Evolutionary conservation across 2,329 filamentous ascomycete species (phyloP).

Genomic region (Epichloe typhina): DNA sequence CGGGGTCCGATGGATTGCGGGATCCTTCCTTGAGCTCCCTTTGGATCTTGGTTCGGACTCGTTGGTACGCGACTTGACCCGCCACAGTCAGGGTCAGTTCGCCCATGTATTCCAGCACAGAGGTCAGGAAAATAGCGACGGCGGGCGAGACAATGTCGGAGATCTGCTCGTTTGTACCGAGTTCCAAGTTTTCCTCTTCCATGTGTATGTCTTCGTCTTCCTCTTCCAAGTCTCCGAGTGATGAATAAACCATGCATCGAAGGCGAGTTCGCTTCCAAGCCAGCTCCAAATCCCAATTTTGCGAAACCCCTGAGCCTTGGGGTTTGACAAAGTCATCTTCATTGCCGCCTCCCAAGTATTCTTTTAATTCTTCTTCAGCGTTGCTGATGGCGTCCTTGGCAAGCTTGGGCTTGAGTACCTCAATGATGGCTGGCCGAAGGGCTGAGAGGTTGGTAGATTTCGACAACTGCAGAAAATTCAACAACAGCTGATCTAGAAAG

Average conservation of each 20-base stretch:
- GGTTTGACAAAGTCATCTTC: constrained; percentile 55
- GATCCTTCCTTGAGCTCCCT: constrained; percentile 43
- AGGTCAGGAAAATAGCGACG: constrained; percentile 90
- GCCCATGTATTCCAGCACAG: constrained; percentile 84
- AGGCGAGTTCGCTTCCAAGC: constrained; percentile 89
- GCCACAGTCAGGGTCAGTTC: constrained; percentile 83
- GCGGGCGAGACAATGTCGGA: constrained; percentile 71
- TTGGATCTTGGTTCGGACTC: constrained; percentile 45
- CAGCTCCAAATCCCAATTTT: constrained; percentile 78
- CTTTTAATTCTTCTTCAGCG: constrained; percentile 74
- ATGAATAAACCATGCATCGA: constrained; percentile 96
- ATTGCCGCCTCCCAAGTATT: constrained; percentile 70
- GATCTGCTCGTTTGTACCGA: constrained; percentile 40
- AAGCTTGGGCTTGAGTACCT: constrained; percentile 79
- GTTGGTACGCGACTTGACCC: constrained; percentile 67
- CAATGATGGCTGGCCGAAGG: constrained; percentile 68
- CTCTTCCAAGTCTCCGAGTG: constrained; percentile 91
- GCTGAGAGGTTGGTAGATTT: constrained; percentile 63
- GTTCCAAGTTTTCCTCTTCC: constrained; percentile 61
- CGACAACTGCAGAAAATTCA: constrained; percentile 72
- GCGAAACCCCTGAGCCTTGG: constrained; percentile 32
- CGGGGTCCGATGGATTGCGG: constrained; percentile 31
- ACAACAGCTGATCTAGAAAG: constrained; percentile 88
- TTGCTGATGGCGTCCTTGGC: constrained; percentile 73
- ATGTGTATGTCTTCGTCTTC: constrained; percentile 89